These are phyloP conservation scores for Rehmannia glutinosa DNA, from an alignment of 257 asterid species.

Conservation along the genomic window DNA sequence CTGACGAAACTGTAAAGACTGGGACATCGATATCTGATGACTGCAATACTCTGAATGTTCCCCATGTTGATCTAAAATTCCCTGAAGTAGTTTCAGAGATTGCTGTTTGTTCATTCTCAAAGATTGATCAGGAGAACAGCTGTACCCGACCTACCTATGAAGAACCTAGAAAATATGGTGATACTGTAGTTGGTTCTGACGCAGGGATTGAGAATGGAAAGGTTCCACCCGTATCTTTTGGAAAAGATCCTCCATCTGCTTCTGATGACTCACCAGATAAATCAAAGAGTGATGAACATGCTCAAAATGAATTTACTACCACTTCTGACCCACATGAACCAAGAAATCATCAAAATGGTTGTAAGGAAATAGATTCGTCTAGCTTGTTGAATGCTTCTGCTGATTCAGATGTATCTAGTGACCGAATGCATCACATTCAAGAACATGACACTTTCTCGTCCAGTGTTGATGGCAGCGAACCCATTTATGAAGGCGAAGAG, in stretches of 20 bases:
- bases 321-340: conserved; percentile 29
- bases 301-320: conserved; percentile 25
- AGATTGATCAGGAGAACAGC: conserved; percentile 27
- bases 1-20: conserved; percentile 22
- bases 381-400: conserved; percentile 29
- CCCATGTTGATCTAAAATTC: conserved; percentile 15
- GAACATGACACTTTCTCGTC: conserved; percentile 42
- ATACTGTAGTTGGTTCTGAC: conserved; percentile 24
- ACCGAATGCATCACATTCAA: conserved; percentile 25
- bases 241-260: conserved; percentile 26
- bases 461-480: conserved; percentile 51
- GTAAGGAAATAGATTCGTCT: conserved; percentile 31
- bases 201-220: conserved; percentile 24
- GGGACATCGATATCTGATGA: conserved; percentile 25
- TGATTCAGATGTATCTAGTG: conserved; percentile 38
- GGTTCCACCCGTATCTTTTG: conserved; percentile 22
- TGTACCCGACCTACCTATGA: conserved; percentile 20
- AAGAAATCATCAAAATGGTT: conserved; percentile 28
- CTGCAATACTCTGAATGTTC: conserved; percentile 18
- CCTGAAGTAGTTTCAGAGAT: conserved; percentile 35
- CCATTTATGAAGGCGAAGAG: conserved; percentile 94
- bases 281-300: conserved; percentile 23
- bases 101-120: too few relatives aligned
- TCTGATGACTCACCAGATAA: conserved; percentile 25
- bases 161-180: conserved; percentile 23